These are phyloP conservation scores for Byssochlamys sp. DNA, from an alignment of 2,329 filamentous ascomycete species.

Conservation along the genomic window DNA sequence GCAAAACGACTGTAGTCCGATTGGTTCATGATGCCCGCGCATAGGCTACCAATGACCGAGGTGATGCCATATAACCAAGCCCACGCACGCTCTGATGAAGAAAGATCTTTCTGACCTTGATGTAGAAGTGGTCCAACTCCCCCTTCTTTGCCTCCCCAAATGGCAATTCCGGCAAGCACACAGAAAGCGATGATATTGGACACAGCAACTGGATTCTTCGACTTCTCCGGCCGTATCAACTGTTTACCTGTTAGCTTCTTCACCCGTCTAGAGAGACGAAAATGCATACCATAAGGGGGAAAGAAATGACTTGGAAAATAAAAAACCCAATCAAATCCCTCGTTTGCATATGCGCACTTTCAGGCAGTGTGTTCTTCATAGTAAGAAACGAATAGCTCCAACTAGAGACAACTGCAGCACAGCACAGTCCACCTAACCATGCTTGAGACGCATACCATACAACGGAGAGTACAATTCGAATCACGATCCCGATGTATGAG, in stretches of 20 bases:
- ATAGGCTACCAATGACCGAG: slow-evolving; percentile 21
- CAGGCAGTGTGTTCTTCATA: background rate
- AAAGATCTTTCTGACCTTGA: slow-evolving; percentile 1
- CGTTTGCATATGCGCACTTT: background rate
- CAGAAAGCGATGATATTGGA: slow-evolving; percentile 3
- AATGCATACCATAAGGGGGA: background rate
- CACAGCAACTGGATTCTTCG: slow-evolving; percentile 2
- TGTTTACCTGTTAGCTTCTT: background rate
- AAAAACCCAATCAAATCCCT: background rate
- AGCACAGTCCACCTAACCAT: background rate
- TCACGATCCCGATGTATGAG: background rate
- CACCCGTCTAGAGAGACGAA: background rate
- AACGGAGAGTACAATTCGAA: background rate
- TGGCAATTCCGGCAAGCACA: slow-evolving; percentile 2
- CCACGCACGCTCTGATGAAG: slow-evolving; percentile 9
- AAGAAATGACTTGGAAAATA: background rate
- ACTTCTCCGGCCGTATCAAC: slow-evolving; percentile 5
- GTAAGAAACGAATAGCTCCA: background rate
- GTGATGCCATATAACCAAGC: slow-evolving; percentile 20
- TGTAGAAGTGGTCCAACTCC: background rate
- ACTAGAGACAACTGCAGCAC: background rate
- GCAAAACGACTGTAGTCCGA: slow-evolving; percentile 24
- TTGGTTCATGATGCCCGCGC: slow-evolving; percentile 23
- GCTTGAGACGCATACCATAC: slow-evolving; percentile 4
- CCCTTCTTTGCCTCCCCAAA: slow-evolving; percentile 1